Conservation (phyloP, 192 early-diverging fungal species). For the Coemansia nantahalensis region DNA sequence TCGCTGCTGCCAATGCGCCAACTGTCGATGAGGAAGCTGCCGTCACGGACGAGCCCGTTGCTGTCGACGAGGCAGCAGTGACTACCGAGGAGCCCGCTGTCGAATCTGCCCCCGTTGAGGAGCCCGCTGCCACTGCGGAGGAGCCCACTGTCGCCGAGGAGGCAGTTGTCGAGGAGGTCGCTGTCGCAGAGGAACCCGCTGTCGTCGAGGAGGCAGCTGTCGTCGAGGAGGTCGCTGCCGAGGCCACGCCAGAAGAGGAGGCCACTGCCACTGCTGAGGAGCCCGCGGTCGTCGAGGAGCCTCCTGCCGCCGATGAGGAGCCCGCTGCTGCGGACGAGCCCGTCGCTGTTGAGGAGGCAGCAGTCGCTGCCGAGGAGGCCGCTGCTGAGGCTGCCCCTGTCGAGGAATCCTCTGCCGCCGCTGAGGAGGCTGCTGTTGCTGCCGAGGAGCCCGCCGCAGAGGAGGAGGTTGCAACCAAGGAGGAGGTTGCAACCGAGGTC, state of each 20-base stretch:
- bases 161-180: conserved; percentile 2
- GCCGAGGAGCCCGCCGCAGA: background rate
- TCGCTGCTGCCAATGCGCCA: background rate
- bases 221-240: background rate
- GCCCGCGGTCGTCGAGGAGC: no score
- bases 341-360: background rate
- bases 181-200: conserved; percentile 4
- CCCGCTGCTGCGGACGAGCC: background rate
- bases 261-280: background rate
- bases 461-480: background rate
- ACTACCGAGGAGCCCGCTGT: background rate
- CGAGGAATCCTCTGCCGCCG: background rate
- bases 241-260: background rate
- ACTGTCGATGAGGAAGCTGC: conserved; percentile 1
- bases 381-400: no score
- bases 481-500: background rate
- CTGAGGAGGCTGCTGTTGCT: background rate
- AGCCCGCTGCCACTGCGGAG: background rate
- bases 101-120: background rate
- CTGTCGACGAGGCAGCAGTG: conserved; percentile 2
- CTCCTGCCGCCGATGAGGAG: conserved; percentile 1
- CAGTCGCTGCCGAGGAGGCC: background rate
- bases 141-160: conserved; percentile 3
- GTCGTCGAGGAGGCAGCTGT: conserved; percentile 2
- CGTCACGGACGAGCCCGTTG: no score